These are phyloP conservation scores for Neckera pumila DNA, from an alignment of 225 moss, liverwort and hornwort genomes.

Conservation along the genomic window DNA sequence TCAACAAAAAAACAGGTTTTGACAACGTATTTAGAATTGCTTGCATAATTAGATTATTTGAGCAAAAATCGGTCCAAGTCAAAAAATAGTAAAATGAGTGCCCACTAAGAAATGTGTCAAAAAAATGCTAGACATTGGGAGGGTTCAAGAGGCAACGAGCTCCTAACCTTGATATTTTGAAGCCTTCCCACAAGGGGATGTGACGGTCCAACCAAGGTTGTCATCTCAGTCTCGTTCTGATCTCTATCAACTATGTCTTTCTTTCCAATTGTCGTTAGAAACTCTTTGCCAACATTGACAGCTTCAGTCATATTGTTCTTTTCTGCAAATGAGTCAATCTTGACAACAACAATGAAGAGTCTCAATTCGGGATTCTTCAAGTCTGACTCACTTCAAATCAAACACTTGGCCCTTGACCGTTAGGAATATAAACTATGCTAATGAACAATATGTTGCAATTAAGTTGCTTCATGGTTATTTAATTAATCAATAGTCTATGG, in stretches of 20 bases:
- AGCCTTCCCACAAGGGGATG: slow-evolving; percentile 59
- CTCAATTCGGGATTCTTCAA: background rate
- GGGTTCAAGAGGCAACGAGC: background rate
- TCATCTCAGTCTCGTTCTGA: slow-evolving; percentile 29
- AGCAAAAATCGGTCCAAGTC: background rate
- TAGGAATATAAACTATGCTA: background rate
- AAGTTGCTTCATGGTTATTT: background rate
- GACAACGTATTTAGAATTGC: too few species aligned
- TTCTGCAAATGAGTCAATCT: slow-evolving; percentile 60
- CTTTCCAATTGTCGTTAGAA: slow-evolving; percentile 22
- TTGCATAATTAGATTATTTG: background rate
- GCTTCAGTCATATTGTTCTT: slow-evolving; percentile 81
- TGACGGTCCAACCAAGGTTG: slow-evolving; percentile 2
- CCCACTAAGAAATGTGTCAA: background rate
- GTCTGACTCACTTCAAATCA: background rate
- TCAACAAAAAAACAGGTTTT: background rate
- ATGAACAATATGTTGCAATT: background rate
- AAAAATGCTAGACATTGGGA: background rate
- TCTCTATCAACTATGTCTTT: slow-evolving; percentile 22
- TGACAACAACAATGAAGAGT: background rate
- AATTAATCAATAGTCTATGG: background rate
- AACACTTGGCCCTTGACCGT: background rate
- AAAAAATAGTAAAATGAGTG: background rate
- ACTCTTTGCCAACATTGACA: slow-evolving; percentile 64
- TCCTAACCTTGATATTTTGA: slow-evolving; percentile 40